Base-by-base conservation (phyloP, 441 rosid species). In the Bruguiera hainesii region DNA sequence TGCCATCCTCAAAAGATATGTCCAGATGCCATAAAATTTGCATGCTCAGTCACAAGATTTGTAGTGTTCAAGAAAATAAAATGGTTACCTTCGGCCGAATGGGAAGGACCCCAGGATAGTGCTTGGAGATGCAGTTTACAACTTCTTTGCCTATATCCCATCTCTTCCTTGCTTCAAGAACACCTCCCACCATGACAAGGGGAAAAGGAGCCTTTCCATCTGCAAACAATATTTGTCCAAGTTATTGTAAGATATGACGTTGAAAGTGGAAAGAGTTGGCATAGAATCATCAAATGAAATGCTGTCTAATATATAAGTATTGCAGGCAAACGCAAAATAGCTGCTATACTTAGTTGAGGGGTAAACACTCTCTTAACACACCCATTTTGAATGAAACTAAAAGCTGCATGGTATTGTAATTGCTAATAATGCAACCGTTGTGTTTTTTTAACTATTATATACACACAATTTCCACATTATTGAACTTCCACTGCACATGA, bases 131-230 rank as follows among this genome's bases (percentile, higher is more conserved):
- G 71, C 74, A 83, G 55, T 77, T 68, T 48, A 86, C 71, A 58
- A 86, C 91, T 73, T 88, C 95, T 75, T 78, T 81, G 62, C 89
- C 91, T 59, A 86, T 84, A 71, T 88, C 91, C 89, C 95, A 86
- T 37, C 82, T 84, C 77, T 64, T 81, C 64, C 83, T 84, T 56
- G 86, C 91, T 78, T 80, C 86, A 59, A 88, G 95, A 73, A 86
- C 91, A 39, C 95, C 95, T 33, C 95, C 95, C 68, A 88, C 95
- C 89, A 88, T 86, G 69, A 88, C 91, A 29, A 88, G 86, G 42
- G 91, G 91, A 61, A 88, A 84, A 26, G 80, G 65, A 69, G 71
- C 78, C 49, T 75, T 84, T 71, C 84, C 85, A 79, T 88, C 94
- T 88, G 85, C 76, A 75, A 71, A 11, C 49, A 33, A 20, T 1